Evolutionary conservation across 2,329 filamentous ascomycete genomes (phyloP), one percentile per base, ranked within the genome.

Genomic region (Didymella lethalis): DNA sequence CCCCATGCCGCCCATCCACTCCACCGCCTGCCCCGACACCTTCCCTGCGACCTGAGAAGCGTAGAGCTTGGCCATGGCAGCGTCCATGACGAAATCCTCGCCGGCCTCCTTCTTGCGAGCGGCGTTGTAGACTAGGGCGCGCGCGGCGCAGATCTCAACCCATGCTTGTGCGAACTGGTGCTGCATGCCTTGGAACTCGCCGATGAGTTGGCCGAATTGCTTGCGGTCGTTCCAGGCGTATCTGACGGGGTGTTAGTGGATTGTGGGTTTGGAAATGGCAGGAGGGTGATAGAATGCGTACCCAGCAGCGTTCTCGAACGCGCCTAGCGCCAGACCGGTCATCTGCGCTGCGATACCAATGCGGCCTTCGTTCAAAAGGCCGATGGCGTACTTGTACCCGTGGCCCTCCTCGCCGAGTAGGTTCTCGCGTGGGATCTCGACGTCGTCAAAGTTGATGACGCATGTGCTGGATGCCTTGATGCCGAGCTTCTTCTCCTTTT

Each of bases 1-100:
- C 45, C 95, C 95, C 95, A 99, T 98, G 43, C 95, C 95, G 47
- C 95, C 95, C 94, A 98, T 98, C 95, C 95, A 99, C 81, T 99
- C 95, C 28, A 99, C 88, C 0, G 94, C 95, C 48, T 90, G 85
- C 7, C 93, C 88, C 54, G 90, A 90, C 20, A 99, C 94, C 54
- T 87, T 88, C 20, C 91, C 91, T 0, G 95, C 95, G 31, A 99
- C 92, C 80, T 99, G 95, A 4, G 91, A 95, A 2, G 95, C 88
- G 77, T 91, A 97, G 54, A 99, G 85, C 84, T 99, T 99, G 53
- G 95, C 95, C 95, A 99, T 99, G 69, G 95, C 95, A 10, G 95
- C 95, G 73, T 99, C 95, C 77, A 86, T 87, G 70, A 98, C 93
- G 74, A 99, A 99, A 77, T 97, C 89, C 80, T 97, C 88, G 46